Conservation (phyloP, 257 asterid genomes). For the Capsicum chinense region DNA sequence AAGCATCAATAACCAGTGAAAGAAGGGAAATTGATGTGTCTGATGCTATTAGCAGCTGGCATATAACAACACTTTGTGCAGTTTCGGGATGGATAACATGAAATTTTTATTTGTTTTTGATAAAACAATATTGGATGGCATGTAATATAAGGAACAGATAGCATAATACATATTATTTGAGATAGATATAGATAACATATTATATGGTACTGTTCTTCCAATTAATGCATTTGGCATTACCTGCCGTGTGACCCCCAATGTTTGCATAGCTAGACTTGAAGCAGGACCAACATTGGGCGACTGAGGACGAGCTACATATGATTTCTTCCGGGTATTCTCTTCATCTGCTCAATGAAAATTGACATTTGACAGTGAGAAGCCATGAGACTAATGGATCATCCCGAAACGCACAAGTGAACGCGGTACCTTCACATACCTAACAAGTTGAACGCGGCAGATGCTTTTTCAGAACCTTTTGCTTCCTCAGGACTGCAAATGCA, state of each 20-base stretch:
- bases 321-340: conserved; percentile 52
- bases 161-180: conserved; percentile 19
- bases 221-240: conserved; percentile 47
- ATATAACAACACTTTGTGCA: background rate
- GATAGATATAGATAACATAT: conserved; percentile 27
- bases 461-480: conserved; percentile 49
- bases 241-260: conserved; percentile 67
- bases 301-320: conserved; percentile 46
- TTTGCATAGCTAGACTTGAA: conserved; percentile 69
- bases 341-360: conserved; percentile 46
- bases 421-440: conserved; percentile 47
- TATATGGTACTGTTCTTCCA: conserved; percentile 2
- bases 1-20: background rate
- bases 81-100: background rate
- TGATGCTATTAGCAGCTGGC: background rate
- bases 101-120: no score
- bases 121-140: background rate
- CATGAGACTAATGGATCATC: background rate
- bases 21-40: conserved; percentile 1
- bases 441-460: conserved; percentile 50
- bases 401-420: conserved; percentile 22
- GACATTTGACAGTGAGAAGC: background rate
- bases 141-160: conserved; percentile 30
- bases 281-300: conserved; percentile 48
- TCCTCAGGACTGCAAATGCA: conserved; percentile 60